Evolutionary conservation across 257 asterid genomes (phyloP), one percentile per base, ranked within the genome.

Genomic region (Eucommia ulmoides): DNA sequence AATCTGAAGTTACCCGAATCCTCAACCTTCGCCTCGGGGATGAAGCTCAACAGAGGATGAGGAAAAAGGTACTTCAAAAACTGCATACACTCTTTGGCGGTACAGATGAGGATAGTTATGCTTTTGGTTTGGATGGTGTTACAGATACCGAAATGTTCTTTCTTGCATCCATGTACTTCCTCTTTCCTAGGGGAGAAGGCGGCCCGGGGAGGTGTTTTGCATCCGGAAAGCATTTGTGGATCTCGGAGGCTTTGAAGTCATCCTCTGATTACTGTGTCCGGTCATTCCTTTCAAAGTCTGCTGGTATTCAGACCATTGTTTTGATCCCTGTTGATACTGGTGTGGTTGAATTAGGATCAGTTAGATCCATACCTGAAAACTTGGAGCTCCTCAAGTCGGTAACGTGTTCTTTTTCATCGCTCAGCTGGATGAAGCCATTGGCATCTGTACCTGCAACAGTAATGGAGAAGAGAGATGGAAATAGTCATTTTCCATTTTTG

Each of bases 101-200:
- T 2, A 60, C 67, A 0, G 93, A 86, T 22, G 95, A 91, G 24
- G 96, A 81, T 42, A 71, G 82, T 58, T 91, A 78, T 54, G 93
- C 95, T 23, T 72, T 80, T 54, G 98, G 89, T 20, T 65, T 91
- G 79, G 98, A 91, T 68, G 77, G 73, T 73, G 94, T 91, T 41
- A 91, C 98, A 0, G 96, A 91, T 60, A 83, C 92, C 4, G 98
- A 91, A 67, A 75, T 91, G 95, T 91, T 91, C 73, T 91, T 91
- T 56, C 82, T 91, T 2, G 96, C 96, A 0, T 91, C 98, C 1
- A 91, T 91, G 98, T 91, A 91, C 71, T 91, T 91, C 19, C 79
- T 83, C 41, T 91, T 91, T 45, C 87, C 93, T 11, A 54, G 67
- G 52, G 94, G 93, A 15, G 80, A 71, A 73, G 98, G 93, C 25